These are phyloP conservation scores for Ocimum tenuiflorum DNA, from an alignment of 257 asterid genomes.

Conservation along the genomic window DNA sequence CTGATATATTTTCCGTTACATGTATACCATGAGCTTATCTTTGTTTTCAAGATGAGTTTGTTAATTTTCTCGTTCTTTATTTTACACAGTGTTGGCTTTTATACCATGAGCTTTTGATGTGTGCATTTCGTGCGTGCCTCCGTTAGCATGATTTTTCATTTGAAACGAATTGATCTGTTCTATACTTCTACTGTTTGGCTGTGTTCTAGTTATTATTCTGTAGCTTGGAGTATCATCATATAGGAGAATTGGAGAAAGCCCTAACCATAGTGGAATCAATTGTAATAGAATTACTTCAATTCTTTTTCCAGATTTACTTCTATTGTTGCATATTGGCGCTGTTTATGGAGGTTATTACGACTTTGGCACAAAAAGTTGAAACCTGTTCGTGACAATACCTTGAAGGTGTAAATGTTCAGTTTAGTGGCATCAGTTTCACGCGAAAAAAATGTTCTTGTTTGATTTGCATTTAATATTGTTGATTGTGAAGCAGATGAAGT, in stretches of 20 bases:
- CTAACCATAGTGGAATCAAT: background rate
- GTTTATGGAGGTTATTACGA: background rate
- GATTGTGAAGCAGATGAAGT: background rate
- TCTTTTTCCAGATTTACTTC: background rate
- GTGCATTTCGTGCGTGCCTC: background rate
- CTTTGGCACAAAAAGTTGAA: background rate
- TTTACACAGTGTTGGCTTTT: background rate
- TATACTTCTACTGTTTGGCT: background rate
- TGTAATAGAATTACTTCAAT: background rate
- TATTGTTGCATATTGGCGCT: background rate
- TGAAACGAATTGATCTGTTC: background rate
- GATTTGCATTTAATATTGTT: background rate
- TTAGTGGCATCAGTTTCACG: background rate
- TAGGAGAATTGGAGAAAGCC: background rate
- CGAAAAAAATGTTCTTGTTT: background rate
- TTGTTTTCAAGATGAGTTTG: background rate
- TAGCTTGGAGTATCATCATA: background rate
- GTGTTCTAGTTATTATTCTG: background rate
- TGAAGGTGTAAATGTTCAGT: background rate
- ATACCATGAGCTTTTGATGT: background rate
- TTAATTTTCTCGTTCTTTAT: background rate
- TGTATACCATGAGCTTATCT: slow-evolving; percentile 4
- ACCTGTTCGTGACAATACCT: background rate
- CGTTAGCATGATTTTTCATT: background rate
- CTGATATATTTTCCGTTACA: background rate